Conservation (phyloP, 768 basidiomycete genomes). For the Lepiota brunneoincarnata region DNA sequence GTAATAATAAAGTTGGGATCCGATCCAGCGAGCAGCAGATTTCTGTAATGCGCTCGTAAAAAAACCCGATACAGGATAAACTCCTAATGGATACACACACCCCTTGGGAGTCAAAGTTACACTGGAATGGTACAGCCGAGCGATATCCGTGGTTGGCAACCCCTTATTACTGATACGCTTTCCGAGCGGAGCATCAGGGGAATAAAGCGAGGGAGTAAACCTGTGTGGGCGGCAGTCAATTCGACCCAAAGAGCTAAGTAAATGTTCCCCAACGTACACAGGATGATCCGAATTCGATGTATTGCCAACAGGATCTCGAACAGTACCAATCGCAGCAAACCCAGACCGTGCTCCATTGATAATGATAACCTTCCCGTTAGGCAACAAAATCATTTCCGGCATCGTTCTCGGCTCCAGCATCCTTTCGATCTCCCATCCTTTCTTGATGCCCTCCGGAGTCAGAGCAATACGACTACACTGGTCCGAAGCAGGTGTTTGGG, state of each 20-base stretch:
- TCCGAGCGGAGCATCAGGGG: constrained; percentile 40
- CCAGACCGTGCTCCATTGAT: constrained; percentile 42
- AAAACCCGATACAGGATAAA: not conserved
- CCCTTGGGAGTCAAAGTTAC: constrained; percentile 58
- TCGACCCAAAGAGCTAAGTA: not conserved
- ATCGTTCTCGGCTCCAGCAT: constrained; percentile 40
- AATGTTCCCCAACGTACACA: constrained; percentile 17
- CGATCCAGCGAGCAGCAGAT: constrained; percentile 37
- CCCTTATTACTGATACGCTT: constrained; percentile 46
- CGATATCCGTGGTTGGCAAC: constrained; percentile 38
- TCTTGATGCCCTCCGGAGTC: constrained; percentile 37
- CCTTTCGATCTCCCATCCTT: constrained; percentile 44
- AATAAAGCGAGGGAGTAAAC: constrained; percentile 46
- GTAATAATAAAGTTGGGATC: constrained; percentile 38
- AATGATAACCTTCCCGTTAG: constrained; percentile 42
- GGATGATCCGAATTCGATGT: constrained; percentile 30
- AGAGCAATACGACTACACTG: constrained; percentile 43
- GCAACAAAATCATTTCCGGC: constrained; percentile 37
- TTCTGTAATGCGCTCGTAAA: constrained; percentile 13
- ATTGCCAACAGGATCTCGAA: constrained; percentile 23
- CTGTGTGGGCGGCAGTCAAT: constrained; percentile 6
- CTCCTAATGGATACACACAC: constrained; percentile 27
- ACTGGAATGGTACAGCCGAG: constrained; percentile 62
- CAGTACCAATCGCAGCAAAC: constrained; percentile 36
- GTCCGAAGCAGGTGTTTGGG: constrained; percentile 37